phyloP scores from a whole-genome alignment of 1,139 yeast species.

The Hemisphaericaspora xylofermentans region DNA sequence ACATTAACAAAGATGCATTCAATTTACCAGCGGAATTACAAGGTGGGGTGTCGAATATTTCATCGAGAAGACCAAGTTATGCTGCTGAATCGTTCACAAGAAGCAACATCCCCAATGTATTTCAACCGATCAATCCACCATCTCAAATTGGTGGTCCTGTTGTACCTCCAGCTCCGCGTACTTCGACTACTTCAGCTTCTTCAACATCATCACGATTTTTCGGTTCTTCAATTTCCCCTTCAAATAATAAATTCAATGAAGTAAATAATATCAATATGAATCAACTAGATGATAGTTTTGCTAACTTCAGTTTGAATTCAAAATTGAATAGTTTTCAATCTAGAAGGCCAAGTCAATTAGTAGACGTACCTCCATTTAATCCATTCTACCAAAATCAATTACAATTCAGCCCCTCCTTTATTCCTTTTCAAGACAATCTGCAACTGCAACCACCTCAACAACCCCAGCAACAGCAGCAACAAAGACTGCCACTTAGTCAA shows the following conservation, averaged over 20 bases:
- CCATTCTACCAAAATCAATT: slow-evolving; percentile 11
- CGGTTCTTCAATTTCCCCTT: slow-evolving; percentile 5
- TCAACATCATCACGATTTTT: slow-evolving; percentile 1
- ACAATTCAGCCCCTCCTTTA: slow-evolving; percentile 7
- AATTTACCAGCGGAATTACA: slow-evolving; percentile 58
- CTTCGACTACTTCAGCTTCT: not conserved
- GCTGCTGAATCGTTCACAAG: slow-evolving; percentile 61
- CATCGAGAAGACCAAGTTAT: slow-evolving; percentile 62
- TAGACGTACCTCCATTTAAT: slow-evolving; percentile 24
- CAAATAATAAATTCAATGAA: slow-evolving; percentile 5
- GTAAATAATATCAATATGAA: slow-evolving; percentile 21
- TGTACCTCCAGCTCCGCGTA: not conserved
- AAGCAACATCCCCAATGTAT: slow-evolving; percentile 17
- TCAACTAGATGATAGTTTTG: slow-evolving; percentile 35
- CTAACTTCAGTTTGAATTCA: slow-evolving; percentile 35
- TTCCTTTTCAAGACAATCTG: slow-evolving; percentile 8
- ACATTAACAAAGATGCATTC: slow-evolving; percentile 28
- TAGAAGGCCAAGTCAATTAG: slow-evolving; percentile 47
- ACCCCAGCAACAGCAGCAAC: slow-evolving; percentile 8
- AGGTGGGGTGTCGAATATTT: slow-evolving; percentile 62
- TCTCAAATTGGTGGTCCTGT: slow-evolving; percentile 9
- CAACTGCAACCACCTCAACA: slow-evolving; percentile 8
- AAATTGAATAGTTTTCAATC: slow-evolving; percentile 43
- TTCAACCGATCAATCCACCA: slow-evolving; percentile 8
- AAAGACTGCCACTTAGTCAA: slow-evolving; percentile 5